Conservation (phyloP, 1,284 basidiomycete species). For the Melampsora abietis-canadensis region DNA sequence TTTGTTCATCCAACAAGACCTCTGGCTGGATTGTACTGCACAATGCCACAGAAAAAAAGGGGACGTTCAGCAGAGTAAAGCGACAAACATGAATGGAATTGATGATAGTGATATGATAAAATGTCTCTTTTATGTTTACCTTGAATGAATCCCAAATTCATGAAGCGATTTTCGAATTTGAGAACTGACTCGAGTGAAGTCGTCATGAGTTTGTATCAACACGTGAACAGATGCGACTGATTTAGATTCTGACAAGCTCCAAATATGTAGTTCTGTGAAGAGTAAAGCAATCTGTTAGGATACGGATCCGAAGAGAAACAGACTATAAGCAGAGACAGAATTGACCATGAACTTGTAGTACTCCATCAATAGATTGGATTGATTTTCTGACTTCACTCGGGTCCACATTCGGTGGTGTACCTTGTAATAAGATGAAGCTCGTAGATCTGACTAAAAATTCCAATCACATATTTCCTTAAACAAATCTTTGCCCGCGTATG, state of each 20-base stretch:
- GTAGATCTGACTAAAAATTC: slow-evolving; percentile 72
- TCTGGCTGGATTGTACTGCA: slow-evolving; percentile 52
- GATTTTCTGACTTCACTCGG: slow-evolving; percentile 77
- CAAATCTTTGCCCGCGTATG: background rate
- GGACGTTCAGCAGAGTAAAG: background rate
- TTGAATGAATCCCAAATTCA: slow-evolving; percentile 85
- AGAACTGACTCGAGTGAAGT: slow-evolving; percentile 82
- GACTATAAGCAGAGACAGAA: background rate
- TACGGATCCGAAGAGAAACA: background rate
- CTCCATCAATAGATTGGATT: slow-evolving; percentile 77
- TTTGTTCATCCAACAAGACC: slow-evolving; percentile 45
- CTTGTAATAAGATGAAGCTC: slow-evolving; percentile 92
- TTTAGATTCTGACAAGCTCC: slow-evolving; percentile 86
- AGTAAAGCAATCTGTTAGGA: background rate
- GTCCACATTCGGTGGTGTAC: slow-evolving; percentile 82
- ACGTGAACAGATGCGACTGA: slow-evolving; percentile 95
- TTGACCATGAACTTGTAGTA: slow-evolving; percentile 76
- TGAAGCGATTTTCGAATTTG: slow-evolving; percentile 81
- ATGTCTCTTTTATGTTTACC: slow-evolving; percentile 32
- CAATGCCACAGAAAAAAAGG: background rate
- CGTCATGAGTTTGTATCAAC: slow-evolving; percentile 64
- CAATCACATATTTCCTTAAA: too few species aligned
- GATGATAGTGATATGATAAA: background rate
- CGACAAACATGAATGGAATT: background rate
- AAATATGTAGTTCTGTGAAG: slow-evolving; percentile 71